Evolutionary conservation across 2,329 filamentous ascomycete genomes (phyloP).

Genomic region (Fusarium tupiense): DNA sequence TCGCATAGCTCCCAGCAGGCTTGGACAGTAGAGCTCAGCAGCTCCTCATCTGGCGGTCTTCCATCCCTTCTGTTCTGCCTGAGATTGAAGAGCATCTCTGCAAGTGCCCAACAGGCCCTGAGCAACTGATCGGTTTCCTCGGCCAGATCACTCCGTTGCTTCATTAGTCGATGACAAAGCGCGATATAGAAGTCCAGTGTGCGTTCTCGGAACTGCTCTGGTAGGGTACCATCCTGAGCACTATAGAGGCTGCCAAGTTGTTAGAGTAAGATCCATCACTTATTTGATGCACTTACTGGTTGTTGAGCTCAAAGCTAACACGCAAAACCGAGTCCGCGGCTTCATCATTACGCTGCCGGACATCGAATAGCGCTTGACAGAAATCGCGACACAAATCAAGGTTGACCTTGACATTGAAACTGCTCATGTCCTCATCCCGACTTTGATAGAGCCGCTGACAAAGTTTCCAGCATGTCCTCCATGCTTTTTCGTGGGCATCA

Average conservation of each 20-base stretch:
- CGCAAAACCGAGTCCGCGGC: constrained; percentile 85
- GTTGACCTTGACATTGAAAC: constrained; percentile 76
- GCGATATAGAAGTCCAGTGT: constrained; percentile 96
- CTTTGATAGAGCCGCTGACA: constrained; percentile 90
- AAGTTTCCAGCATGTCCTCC: constrained; percentile 93
- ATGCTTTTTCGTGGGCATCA: constrained; percentile 85
- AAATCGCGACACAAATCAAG: constrained; percentile 91
- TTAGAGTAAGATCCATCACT: constrained; percentile 39
- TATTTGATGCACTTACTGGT: constrained; percentile 68
- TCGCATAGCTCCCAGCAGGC: constrained; percentile 96
- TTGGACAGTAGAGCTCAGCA: constrained; percentile 87
- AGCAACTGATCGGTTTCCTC: constrained; percentile 87
- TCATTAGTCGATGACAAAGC: constrained; percentile 94
- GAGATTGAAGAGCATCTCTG: constrained; percentile 92
- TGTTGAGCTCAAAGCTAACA: constrained; percentile 95
- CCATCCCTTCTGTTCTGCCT: constrained; percentile 83
- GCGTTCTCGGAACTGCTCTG: constrained; percentile 86
- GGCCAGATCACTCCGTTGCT: constrained; percentile 80
- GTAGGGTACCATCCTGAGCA: constrained; percentile 82
- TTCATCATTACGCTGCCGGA: constrained; percentile 80
- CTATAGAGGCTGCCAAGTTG: constrained; percentile 74
- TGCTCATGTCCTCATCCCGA: constrained; percentile 73
- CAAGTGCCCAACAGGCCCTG: constrained; percentile 87
- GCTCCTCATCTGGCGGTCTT: constrained; percentile 79
- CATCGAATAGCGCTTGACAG: constrained; percentile 90